These are phyloP conservation scores for Myxozyma kluyveri DNA, from an alignment of 805 yeast species.

Conservation along the genomic window DNA sequence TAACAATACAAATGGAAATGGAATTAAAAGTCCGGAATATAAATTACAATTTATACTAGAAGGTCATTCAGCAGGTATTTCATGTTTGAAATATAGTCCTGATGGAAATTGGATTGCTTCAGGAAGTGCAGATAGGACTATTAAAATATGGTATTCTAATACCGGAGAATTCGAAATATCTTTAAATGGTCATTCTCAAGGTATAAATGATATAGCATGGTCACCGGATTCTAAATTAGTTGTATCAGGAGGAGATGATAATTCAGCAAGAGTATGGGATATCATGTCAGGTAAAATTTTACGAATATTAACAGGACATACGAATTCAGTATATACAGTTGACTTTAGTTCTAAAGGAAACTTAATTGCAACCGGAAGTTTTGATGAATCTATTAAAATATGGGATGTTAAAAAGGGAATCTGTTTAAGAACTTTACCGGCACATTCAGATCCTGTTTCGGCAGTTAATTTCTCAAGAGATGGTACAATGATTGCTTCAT, in stretches of 20 bases:
- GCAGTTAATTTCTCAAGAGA: constrained; percentile 71
- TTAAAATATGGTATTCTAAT: constrained; percentile 55
- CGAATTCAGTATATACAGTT: constrained; percentile 76
- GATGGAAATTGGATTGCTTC: constrained; percentile 28
- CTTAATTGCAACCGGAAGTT: constrained; percentile 72
- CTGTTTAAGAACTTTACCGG: constrained; percentile 75
- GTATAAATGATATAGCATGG: constrained; percentile 75
- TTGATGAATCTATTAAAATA: constrained; percentile 85
- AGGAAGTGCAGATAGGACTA: constrained; percentile 48
- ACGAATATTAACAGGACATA: constrained; percentile 65
- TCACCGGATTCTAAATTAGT: constrained; percentile 68
- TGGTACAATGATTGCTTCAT: constrained; percentile 78
- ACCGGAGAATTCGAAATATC: constrained; percentile 41
- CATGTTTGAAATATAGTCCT: constrained; percentile 17
- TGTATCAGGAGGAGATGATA: constrained; percentile 86
- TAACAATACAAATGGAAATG: too few species aligned
- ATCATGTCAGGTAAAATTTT: constrained; percentile 40
- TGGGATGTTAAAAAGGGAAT: constrained; percentile 81
- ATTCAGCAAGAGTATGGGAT: constrained; percentile 73
- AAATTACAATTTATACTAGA: constrained; percentile 5
- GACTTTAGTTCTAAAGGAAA: constrained; percentile 73
- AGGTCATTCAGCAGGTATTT: constrained; percentile 24
- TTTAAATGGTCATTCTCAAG: constrained; percentile 59
- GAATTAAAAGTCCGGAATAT: constrained; percentile 8
- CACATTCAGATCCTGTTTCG: constrained; percentile 89